These are phyloP conservation scores for Rosa chinensis DNA, from an alignment of 306 rosid species.

Conservation along the genomic window DNA sequence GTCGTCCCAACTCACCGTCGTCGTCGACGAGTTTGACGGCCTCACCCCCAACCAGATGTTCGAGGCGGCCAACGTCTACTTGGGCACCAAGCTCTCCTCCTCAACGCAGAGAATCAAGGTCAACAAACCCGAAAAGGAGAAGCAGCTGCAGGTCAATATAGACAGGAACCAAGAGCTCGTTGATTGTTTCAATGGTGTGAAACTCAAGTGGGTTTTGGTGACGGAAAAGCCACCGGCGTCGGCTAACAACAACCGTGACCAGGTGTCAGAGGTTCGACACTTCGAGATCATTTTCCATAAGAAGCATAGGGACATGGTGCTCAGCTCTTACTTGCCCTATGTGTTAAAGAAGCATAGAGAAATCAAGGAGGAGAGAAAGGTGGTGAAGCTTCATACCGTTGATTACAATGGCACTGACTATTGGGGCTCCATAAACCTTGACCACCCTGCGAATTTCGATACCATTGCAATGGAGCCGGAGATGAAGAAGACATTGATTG, in stretches of 20 bases:
- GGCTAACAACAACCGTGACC: slow-evolving; percentile 13
- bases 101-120: slow-evolving; percentile 34
- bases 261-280: slow-evolving; percentile 28
- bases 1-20: slow-evolving; percentile 38
- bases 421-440: slow-evolving; percentile 48
- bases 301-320: slow-evolving; percentile 43
- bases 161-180: slow-evolving; percentile 42
- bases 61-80: slow-evolving; percentile 43
- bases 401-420: slow-evolving; percentile 49
- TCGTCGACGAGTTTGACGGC: slow-evolving; percentile 51
- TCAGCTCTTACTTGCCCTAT: slow-evolving; percentile 42
- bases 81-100: slow-evolving; percentile 35
- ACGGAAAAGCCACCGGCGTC: slow-evolving; percentile 14
- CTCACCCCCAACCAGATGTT: slow-evolving; percentile 49
- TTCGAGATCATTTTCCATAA: slow-evolving; percentile 50
- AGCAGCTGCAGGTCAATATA: slow-evolving; percentile 31
- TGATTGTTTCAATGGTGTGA: slow-evolving; percentile 41
- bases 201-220: slow-evolving; percentile 48
- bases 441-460: slow-evolving; percentile 53
- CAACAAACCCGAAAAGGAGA: slow-evolving; percentile 39
- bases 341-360: slow-evolving; percentile 31
- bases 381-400: slow-evolving; percentile 52
- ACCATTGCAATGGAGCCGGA: slow-evolving; percentile 51
- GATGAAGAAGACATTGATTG: slow-evolving; percentile 33
- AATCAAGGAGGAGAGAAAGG: slow-evolving; percentile 37